Evolutionary conservation across 805 yeast genomes (phyloP).

Genomic region (Candida tammaniensis): DNA sequence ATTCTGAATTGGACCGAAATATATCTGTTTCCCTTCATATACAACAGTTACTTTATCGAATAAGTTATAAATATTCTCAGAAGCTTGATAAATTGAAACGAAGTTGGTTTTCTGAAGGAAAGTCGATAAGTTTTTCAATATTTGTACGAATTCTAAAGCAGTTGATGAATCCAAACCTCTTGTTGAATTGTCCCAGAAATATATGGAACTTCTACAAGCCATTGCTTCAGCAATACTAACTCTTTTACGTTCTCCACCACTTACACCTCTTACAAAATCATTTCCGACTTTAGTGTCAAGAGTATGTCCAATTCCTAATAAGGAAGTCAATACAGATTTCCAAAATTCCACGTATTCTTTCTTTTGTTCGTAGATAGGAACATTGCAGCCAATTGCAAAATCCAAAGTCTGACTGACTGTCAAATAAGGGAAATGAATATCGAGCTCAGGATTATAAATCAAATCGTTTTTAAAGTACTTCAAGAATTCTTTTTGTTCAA

Average conservation of each 20-base stretch:
- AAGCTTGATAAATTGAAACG: conserved; percentile 54
- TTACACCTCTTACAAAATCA: conserved; percentile 64
- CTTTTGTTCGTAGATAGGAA: conserved; percentile 18
- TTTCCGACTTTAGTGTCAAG: conserved; percentile 58
- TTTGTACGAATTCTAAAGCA: conserved; percentile 18
- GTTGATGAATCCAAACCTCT: conserved; percentile 83
- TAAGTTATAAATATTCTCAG: conserved; percentile 43
- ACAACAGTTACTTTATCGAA: conserved; percentile 45
- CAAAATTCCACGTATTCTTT: conserved; percentile 32
- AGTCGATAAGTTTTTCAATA: conserved; percentile 48
- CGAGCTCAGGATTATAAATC: conserved; percentile 47
- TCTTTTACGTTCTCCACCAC: conserved; percentile 81
- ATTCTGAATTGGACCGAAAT: conserved; percentile 37
- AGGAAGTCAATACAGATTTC: conserved; percentile 28
- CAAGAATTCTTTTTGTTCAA: conserved; percentile 22
- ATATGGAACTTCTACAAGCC: conserved; percentile 53
- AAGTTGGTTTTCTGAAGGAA: conserved; percentile 26
- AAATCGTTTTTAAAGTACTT: conserved; percentile 30
- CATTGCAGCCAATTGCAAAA: conserved; percentile 49
- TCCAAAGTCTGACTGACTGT: conserved; percentile 53
- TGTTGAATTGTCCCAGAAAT: conserved; percentile 69
- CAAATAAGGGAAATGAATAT: conserved; percentile 52
- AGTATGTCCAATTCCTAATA: conserved; percentile 50
- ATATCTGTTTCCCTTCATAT: conserved; percentile 45
- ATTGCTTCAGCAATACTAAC: conserved; percentile 76